Evolutionary conservation across 1,284 basidiomycete species (phyloP).

Genomic region (Kwoniella shivajii): DNA sequence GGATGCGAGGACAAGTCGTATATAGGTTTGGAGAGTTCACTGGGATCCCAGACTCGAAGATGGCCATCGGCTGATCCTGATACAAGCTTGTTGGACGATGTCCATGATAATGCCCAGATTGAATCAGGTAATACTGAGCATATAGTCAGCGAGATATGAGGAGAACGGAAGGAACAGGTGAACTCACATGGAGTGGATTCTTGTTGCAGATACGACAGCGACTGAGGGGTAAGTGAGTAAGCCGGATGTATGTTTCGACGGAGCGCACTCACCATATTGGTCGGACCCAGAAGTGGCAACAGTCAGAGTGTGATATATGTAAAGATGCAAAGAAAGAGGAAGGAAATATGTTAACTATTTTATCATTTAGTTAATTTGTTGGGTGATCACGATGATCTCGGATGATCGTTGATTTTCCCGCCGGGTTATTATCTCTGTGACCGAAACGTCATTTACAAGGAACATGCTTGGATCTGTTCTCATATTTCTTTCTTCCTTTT

Average conservation of each 20-base stretch:
- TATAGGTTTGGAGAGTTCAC: slow-evolving; percentile 63
- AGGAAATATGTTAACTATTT: too few relatives aligned
- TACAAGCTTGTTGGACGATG: slow-evolving; percentile 32
- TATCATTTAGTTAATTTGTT: too few relatives aligned
- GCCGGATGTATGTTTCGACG: too few relatives aligned
- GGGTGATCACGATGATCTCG: too few relatives aligned
- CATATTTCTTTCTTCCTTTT: not conserved
- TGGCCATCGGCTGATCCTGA: slow-evolving; percentile 48
- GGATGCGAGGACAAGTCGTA: slow-evolving; percentile 68
- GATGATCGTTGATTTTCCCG: too few relatives aligned
- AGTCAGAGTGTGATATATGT: too few relatives aligned
- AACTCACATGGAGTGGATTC: slow-evolving; percentile 40
- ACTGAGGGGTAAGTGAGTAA: slow-evolving; percentile 21
- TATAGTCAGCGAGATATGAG: not conserved
- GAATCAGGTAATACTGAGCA: slow-evolving; percentile 38
- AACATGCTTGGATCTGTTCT: too few relatives aligned
- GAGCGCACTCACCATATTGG: not conserved
- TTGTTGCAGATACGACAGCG: slow-evolving; percentile 45
- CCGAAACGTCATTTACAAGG: too few relatives aligned
- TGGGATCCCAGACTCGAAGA: slow-evolving; percentile 50
- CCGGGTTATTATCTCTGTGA: too few relatives aligned
- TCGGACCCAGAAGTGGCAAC: too few relatives aligned
- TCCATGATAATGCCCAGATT: slow-evolving; percentile 46
- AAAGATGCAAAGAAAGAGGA: too few relatives aligned
- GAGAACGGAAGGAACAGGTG: not conserved